Evolutionary conservation across 495 filamentous ascomycete species (phyloP).

Genomic region (Lichenothelia convexa): DNA sequence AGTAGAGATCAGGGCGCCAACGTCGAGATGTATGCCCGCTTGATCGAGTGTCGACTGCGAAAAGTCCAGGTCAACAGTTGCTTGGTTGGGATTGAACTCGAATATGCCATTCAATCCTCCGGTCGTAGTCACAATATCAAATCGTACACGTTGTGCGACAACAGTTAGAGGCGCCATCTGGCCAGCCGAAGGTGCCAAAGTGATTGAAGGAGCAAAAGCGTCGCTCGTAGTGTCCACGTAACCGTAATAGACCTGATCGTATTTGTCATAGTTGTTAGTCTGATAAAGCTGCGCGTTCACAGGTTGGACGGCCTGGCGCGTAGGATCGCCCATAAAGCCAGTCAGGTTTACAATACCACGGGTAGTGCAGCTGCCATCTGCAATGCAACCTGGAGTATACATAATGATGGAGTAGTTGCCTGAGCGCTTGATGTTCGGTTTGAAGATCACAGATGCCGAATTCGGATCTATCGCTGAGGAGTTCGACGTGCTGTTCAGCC

Average conservation of each 20-base stretch:
- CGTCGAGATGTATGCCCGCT: slow-evolving; percentile 47
- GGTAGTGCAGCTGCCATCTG: slow-evolving; percentile 55
- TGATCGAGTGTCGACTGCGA: slow-evolving; percentile 52
- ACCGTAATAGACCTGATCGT: slow-evolving; percentile 75
- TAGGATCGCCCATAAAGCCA: slow-evolving; percentile 39
- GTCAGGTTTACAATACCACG: slow-evolving; percentile 70
- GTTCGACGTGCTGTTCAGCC: slow-evolving; percentile 30
- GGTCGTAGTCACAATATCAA: slow-evolving; percentile 48
- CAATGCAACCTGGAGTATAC: slow-evolving; percentile 76
- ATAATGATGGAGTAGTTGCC: slow-evolving; percentile 79
- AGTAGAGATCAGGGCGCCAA: slow-evolving; percentile 44
- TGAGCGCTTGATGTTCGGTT: slow-evolving; percentile 69
- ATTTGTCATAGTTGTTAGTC: slow-evolving; percentile 88
- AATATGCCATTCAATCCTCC: slow-evolving; percentile 77
- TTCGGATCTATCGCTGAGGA: slow-evolving; percentile 20
- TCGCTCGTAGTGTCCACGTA: slow-evolving; percentile 56
- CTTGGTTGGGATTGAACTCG: slow-evolving; percentile 59
- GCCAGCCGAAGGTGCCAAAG: slow-evolving; percentile 46
- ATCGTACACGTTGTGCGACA: slow-evolving; percentile 72
- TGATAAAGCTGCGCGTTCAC: slow-evolving; percentile 45
- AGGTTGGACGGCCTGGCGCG: slow-evolving; percentile 20
- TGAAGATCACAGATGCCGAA: slow-evolving; percentile 44
- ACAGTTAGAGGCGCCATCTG: slow-evolving; percentile 50
- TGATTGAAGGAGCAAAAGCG: slow-evolving; percentile 65
- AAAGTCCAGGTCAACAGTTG: slow-evolving; percentile 42